Base-by-base conservation (phyloP, 1,284 basidiomycete genomes). In the Psilocybe mexicana region DNA sequence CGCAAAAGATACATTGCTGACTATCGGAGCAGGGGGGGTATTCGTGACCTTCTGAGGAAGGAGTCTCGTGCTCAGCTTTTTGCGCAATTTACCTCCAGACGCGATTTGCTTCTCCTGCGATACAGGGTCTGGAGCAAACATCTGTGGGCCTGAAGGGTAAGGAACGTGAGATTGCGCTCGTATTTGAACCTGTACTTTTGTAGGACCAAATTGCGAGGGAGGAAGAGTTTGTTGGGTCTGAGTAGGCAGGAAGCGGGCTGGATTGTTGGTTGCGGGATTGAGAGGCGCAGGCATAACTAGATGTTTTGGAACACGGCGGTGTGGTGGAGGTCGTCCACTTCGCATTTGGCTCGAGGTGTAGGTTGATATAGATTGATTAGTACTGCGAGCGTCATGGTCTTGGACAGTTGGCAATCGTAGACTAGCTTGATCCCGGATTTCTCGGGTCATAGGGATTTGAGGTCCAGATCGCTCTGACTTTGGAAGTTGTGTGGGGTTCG, bases 281-380 rank as follows among this genome's bases (percentile, higher is more conserved):
- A 88, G 74, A 14, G 82, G 87, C 5, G 83, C 69, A 44, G 86
- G 86, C 86, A 88, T 88, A 36, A 88, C 83, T 33, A 88, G 79
- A 36, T 73, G 79, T 68, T 80, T 86, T 2, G 86, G 86, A 25
- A 85, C 65, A 61, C 58, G 68, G 18, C 63, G 65, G 52, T 63
- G 60, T 18, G 61, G 62, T 40, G 62, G 64, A 44, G 59, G 63
- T 38, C 55, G 58, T 18, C 64, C 62, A 57, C 54, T 61, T 43
- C 60, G 61, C 44, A 45, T 52, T 36, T 62, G 61, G 24, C 58
- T 58, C 30, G 65, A 68, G 7, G 66, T 65, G 51, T 57, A 58
- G 11, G 65, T 67, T 23, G 66, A 64, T 14, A 66, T 52, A 5
- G 65, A 65, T 45, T 67, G 68, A 55, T 67, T 65, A 24, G 63